Evolutionary conservation across 2,329 filamentous ascomycete genomes (phyloP), one percentile per base, ranked within the genome.

Genomic region (Exophiala lecanii-corni): DNA sequence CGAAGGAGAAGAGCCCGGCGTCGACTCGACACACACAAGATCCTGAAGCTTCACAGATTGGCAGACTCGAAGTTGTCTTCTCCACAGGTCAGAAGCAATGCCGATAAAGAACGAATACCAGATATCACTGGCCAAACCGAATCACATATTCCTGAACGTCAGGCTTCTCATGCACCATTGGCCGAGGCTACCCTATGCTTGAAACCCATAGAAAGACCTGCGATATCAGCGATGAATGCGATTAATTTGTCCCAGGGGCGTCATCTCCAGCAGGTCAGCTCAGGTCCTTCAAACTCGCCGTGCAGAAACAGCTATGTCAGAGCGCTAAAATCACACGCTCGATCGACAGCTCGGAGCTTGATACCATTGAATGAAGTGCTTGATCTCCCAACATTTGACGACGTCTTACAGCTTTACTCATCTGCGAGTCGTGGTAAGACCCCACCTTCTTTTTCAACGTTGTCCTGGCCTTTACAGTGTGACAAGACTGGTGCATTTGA

Each of bases 1-100:
- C 28, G 26, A 16, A 36, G 35, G 18, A 36, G 16, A 44, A 34
- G 17, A 21, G 30, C 6, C 5, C n/a, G n/a, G 6, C n/a, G n/a
- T 13, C n/a, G 6, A 32, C n/a, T 13, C 5, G n/a, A 5, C n/a
- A 32, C n/a, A n/a, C n/a, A n/a, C n/a, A n/a, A n/a, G n/a, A 5
- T 13, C n/a, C 5, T 13, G 30, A 16, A 13, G 12, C n/a, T 12
- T 7, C 30, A 12, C 30, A 32, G 12, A 32, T 7, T 12, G 17
- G 5, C n/a, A 5, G 30, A 32, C 5, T 13, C 5, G 12, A 5
- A 5, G n/a, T 5, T 5, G n/a, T 13, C 6, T 16, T 16, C 30
- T 7, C 5, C 30, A 13, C n/a, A 32, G n/a, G 5, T 32, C 30
- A 13, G 5, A 32, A 32, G n/a, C 5, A 13, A 16, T 16, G 17